Percentiles rank a stretch among this genome's conserved stretches.
Conservation (phyloP, 768 basidiomycete species). For the Candolleomyces eurysporus region DNA sequence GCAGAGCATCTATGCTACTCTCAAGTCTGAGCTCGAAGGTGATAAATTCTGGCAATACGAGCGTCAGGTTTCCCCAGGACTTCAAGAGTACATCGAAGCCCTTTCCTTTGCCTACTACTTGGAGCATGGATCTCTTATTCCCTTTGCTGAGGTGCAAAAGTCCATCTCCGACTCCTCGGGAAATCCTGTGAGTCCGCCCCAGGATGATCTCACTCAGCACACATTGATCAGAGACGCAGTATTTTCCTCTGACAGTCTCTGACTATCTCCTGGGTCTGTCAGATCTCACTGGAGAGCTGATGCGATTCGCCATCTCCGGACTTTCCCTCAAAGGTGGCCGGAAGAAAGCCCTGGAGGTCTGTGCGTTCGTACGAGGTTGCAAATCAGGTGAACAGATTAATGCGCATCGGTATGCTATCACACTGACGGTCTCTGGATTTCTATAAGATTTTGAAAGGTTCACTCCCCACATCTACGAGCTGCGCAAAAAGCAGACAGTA, state of each 20-base stretch:
- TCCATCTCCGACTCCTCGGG: constrained; percentile 62
- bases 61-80: constrained; percentile 69
- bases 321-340: constrained; percentile 67
- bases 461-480: constrained; percentile 64
- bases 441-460: constrained; percentile 70
- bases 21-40: constrained; percentile 61
- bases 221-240: constrained; percentile 42
- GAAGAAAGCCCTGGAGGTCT: constrained; percentile 58
- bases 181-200: constrained; percentile 50
- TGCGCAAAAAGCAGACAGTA: constrained; percentile 86
- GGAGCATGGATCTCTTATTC: constrained; percentile 63
- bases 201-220: not conserved
- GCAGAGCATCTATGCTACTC: constrained; percentile 55
- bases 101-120: constrained; percentile 87
- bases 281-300: constrained; percentile 95
- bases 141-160: constrained; percentile 64
- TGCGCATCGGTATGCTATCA: not conserved
- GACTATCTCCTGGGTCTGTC: constrained; percentile 93
- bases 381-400: constrained; percentile 54
- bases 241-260: constrained; percentile 68
- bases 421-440: not conserved
- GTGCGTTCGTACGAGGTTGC: constrained; percentile 70
- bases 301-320: constrained; percentile 91
- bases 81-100: constrained; percentile 97
- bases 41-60: constrained; percentile 79